These are phyloP conservation scores for Ustilago bromivora DNA, from an alignment of 1,284 basidiomycete species.

Conservation along the genomic window DNA sequence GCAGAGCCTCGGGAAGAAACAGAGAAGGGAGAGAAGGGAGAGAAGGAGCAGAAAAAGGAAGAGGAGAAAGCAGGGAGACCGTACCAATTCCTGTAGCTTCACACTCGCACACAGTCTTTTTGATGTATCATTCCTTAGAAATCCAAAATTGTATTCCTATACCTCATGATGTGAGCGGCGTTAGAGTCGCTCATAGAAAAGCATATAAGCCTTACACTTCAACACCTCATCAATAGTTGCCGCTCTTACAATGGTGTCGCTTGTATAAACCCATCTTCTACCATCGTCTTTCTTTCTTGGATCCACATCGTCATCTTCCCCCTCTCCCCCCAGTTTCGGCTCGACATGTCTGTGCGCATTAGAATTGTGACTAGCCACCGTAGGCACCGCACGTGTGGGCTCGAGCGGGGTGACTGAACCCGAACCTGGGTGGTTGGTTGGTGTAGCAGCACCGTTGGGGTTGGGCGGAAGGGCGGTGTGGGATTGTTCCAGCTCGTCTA, in stretches of 20 bases:
- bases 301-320: constrained; percentile 42
- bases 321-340: neutral
- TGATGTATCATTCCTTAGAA: neutral
- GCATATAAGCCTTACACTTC: constrained; percentile 88
- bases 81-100: constrained; percentile 24
- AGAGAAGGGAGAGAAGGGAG: neutral
- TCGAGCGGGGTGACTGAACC: constrained; percentile 18
- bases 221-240: constrained; percentile 87
- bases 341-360: constrained; percentile 38
- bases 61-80: constrained; percentile 4
- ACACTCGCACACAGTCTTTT: constrained; percentile 4
- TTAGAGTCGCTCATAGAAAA: constrained; percentile 80
- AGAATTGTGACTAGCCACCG: constrained; percentile 28
- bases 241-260: constrained; percentile 81
- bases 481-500: constrained; percentile 40
- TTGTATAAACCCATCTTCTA: constrained; percentile 88
- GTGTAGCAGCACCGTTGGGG: constrained; percentile 7
- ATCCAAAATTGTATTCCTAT: constrained; percentile 59
- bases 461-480: constrained; percentile 7
- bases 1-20: no score
- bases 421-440: neutral
- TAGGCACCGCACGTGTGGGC: constrained; percentile 26
- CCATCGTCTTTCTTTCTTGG: constrained; percentile 41
- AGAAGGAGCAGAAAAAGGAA: constrained; percentile 1
- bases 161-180: no score